These are phyloP conservation scores for Ormosia emarginata DNA, from an alignment of 306 rosid species.

Conservation along the genomic window DNA sequence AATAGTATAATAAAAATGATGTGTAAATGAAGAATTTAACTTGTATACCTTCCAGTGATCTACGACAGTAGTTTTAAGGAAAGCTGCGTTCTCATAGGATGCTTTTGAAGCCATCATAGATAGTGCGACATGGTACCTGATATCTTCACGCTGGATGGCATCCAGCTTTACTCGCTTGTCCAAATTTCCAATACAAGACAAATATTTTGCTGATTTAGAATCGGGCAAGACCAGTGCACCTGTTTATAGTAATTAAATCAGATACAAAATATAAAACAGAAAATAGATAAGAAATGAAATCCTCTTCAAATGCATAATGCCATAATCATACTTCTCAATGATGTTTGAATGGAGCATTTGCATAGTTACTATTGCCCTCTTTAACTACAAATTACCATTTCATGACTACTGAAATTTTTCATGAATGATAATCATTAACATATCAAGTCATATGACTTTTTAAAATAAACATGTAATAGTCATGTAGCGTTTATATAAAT, in stretches of 20 bases:
- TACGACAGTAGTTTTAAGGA: slow-evolving; percentile 17
- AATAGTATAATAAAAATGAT: no score
- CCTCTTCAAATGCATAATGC: background rate
- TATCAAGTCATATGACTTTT: no score
- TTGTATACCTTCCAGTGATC: slow-evolving; percentile 42
- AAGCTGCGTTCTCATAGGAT: slow-evolving; percentile 45
- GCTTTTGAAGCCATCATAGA: slow-evolving; percentile 56
- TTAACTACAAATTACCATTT: no score
- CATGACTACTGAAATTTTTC: no score
- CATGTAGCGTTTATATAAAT: no score
- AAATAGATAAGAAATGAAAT: background rate
- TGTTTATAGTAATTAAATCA: background rate
- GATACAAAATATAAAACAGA: background rate
- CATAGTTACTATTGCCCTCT: no score
- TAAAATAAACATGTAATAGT: no score
- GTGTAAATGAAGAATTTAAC: background rate
- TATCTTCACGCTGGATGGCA: slow-evolving; percentile 29
- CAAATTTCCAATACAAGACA: slow-evolving; percentile 35
- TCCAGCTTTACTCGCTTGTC: slow-evolving; percentile 41
- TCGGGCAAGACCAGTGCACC: slow-evolving; percentile 38
- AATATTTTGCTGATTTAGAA: slow-evolving; percentile 20
- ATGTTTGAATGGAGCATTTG: no score
- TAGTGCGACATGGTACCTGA: slow-evolving; percentile 34
- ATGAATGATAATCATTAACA: no score
- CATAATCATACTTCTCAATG: no score